These are phyloP conservation scores for Akanthomyces lecanii DNA, from an alignment of 2,329 filamentous ascomycete genomes.

Conservation along the genomic window DNA sequence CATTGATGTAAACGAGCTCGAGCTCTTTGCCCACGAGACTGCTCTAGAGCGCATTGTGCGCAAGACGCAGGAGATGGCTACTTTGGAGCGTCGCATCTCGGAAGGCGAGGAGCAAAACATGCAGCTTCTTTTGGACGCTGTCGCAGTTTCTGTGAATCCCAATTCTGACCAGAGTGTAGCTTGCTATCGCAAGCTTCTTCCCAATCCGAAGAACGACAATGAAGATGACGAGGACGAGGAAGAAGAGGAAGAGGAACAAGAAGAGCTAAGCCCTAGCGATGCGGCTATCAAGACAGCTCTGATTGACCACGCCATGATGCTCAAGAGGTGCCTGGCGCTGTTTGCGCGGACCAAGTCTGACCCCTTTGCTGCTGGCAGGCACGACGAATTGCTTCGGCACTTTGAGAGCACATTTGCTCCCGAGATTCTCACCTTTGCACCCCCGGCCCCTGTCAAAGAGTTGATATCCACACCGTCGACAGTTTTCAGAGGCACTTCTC, in stretches of 20 bases:
- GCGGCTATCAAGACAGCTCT: conserved; percentile 80
- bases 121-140: conserved; percentile 66
- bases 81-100: conserved; percentile 68
- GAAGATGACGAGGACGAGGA: conserved; percentile 37
- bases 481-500: conserved; percentile 48
- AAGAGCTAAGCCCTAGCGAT: conserved; percentile 58
- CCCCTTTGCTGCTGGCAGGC: conserved; percentile 6
- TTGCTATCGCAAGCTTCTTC: conserved; percentile 71
- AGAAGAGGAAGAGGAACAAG: conserved; percentile 41
- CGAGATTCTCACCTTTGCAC: conserved; percentile 61
- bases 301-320: conserved; percentile 81
- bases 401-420: conserved; percentile 61
- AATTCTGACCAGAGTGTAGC: conserved; percentile 72
- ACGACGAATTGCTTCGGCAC: conserved; percentile 56
- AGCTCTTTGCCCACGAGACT: conserved; percentile 74
- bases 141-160: conserved; percentile 72
- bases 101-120: conserved; percentile 69
- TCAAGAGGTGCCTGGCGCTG: conserved; percentile 73
- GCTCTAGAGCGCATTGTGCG: conserved; percentile 84
- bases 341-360: conserved; percentile 55
- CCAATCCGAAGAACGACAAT: conserved; percentile 41
- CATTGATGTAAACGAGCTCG: conserved; percentile 60
- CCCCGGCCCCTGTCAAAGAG: conserved; percentile 41
- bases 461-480: conserved; percentile 40
- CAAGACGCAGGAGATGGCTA: conserved; percentile 80